Evolutionary conservation across 2,329 filamentous ascomycete genomes (phyloP).

Genomic region (Aspergillus phoenicis): DNA sequence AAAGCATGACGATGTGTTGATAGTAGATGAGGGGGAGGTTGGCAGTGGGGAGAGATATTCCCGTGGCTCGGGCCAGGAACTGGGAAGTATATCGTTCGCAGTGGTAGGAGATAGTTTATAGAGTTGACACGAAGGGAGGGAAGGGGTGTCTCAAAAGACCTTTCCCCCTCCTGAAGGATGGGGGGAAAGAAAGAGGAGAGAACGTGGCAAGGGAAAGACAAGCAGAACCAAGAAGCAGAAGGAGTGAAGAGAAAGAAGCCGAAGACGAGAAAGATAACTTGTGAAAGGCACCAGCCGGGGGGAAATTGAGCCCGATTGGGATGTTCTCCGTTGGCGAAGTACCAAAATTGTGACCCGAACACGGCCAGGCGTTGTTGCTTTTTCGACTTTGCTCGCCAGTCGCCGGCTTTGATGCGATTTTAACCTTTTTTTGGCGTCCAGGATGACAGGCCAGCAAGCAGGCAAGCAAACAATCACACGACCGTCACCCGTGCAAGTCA

Average conservation of each 20-base stretch:
- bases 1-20: conserved; percentile 24
- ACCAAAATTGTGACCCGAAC: conserved; percentile 4
- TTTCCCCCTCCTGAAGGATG: neutral
- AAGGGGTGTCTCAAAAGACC: neutral
- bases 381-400: conserved; percentile 1
- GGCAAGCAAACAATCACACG: conserved; percentile 6
- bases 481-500: conserved; percentile 5
- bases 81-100: neutral
- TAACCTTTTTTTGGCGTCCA: conserved; percentile 9
- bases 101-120: neutral
- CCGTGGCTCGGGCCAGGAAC: neutral
- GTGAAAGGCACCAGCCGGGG: neutral
- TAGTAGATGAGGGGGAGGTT: neutral
- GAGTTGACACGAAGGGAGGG: neutral
- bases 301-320: conserved; percentile 3
- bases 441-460: conserved; percentile 5
- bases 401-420: conserved; percentile 3
- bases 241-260: neutral
- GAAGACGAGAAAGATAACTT: neutral
- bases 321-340: neutral
- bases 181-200: neutral
- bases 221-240: neutral
- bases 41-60: too few relatives aligned
- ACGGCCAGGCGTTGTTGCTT: conserved; percentile 6
- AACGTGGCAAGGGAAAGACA: conserved; percentile 7